A percentile compares a stretch with the other conserved stretches of the same genome.
Conservation (phyloP, 805 yeast species). For the Hanseniaspora guilliermondii region DNA sequence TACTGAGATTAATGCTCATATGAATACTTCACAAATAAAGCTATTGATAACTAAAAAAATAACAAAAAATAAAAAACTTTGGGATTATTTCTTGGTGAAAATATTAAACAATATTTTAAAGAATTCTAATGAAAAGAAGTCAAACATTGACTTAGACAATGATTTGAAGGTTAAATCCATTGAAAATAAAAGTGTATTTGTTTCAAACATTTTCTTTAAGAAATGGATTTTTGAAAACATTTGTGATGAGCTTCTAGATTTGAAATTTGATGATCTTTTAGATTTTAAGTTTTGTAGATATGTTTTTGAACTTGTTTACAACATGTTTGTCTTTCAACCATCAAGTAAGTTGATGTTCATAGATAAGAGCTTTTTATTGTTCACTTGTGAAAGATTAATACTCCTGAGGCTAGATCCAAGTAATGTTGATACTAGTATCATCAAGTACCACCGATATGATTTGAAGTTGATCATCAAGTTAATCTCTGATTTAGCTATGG, state of each 20-base stretch:
- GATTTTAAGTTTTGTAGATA: slow-evolving; percentile 9
- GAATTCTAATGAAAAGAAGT: neutral
- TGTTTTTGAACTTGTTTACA: slow-evolving; percentile 6
- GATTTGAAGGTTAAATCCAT: neutral
- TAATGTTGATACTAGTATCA: neutral
- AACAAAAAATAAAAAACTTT: neutral
- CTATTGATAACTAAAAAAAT: neutral
- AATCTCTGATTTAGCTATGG: slow-evolving; percentile 3
- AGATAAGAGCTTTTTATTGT: neutral
- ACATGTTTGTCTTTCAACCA: slow-evolving; percentile 1
- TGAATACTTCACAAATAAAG: neutral
- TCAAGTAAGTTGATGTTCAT: slow-evolving; percentile 1
- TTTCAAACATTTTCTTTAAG: neutral
- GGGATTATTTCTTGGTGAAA: slow-evolving; percentile 7
- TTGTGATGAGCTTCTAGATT: neutral
- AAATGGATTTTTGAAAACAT: slow-evolving; percentile 5
- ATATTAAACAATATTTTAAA: slow-evolving; percentile 3
- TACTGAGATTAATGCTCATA: neutral
- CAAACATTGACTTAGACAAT: neutral
- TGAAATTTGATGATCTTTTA: neutral
- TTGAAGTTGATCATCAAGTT: slow-evolving; percentile 10
- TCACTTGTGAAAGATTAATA: neutral
- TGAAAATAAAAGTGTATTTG: neutral
- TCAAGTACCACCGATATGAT: slow-evolving; percentile 8
- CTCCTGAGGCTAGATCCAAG: neutral